Conservation (phyloP, 495 filamentous ascomycete species). For the Trichoderma erinaceum region DNA sequence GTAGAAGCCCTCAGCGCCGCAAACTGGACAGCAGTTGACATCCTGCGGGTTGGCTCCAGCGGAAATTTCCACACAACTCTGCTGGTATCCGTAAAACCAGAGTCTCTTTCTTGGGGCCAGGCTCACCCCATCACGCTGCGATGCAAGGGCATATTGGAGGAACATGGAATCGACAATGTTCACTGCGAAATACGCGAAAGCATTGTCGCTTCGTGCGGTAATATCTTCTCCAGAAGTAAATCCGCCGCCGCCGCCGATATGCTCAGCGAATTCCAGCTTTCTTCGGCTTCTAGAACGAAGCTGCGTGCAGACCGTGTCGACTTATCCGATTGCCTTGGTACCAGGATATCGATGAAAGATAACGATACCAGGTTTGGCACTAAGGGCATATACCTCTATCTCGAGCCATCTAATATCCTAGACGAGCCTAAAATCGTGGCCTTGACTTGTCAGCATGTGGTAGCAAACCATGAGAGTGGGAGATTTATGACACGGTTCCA, state of each 20-base stretch:
- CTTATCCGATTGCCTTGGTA: background rate
- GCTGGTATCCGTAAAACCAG: background rate
- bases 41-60: background rate
- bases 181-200: background rate
- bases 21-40: background rate
- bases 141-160: background rate
- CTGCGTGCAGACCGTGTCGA: background rate
- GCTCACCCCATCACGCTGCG: background rate
- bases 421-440: background rate
- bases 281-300: background rate
- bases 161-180: background rate
- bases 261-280: background rate
- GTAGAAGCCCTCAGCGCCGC: background rate
- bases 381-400: background rate
- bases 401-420: background rate
- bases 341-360: background rate
- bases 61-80: background rate
- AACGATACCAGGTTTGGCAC: background rate
- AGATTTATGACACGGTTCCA: background rate
- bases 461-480: background rate
- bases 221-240: background rate
- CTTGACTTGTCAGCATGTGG: background rate
- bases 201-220: background rate
- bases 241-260: background rate
- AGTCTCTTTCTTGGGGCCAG: background rate